Evolutionary conservation across 305 asterid species (phyloP), one percentile per base, ranked within the genome.

Genomic region (Solanum hybrid): DNA sequence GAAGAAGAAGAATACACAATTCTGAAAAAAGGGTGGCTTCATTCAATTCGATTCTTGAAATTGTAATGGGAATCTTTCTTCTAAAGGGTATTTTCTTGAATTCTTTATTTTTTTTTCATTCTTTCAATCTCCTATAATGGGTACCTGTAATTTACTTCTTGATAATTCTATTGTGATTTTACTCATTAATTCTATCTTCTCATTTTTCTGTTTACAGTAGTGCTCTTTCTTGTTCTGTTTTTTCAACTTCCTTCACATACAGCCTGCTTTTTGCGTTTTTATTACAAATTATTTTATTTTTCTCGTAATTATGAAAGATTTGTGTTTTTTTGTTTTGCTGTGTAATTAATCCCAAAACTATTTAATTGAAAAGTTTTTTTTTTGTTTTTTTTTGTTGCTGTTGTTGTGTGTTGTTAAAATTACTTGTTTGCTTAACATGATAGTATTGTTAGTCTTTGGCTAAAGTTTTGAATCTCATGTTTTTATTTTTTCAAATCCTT

Each of bases 61-160:
- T 29, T 77, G 12, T 32, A 42, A 87, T 87, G 79, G 86, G 77
- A 71, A 78, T 81, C 91, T 81, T 89, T 89, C 84, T 51, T 81
- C 75, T 31, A 46, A 88, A 86, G 92, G 92, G 94, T 91, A 92
- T 86, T 88, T 79, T 79, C 17, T 78, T 88, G 86, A 81, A 35
- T 8, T 56, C 86, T 79, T 91, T 24, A 87, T 14, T 51, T 46
- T 46, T 51, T 26, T 42, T 8, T n/a, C 64, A 38, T 79, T 79
- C 66, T 80, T 72, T 24, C 66, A 81, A 38, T 81, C 37, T 42
- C 4, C 73, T 64, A 24, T 24, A 29, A 31, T 46, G 11, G 20
- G 20, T 46, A 51, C 29, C 20, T 82, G 24, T 51, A 27, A 27
- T 27, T 46, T 10, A 29, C 3, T 40, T 51, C 29, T 84, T 31